Evolutionary conservation across 345 rosid species (phyloP), one percentile per base, ranked within the genome.

Genomic region (Populus deltoides): DNA sequence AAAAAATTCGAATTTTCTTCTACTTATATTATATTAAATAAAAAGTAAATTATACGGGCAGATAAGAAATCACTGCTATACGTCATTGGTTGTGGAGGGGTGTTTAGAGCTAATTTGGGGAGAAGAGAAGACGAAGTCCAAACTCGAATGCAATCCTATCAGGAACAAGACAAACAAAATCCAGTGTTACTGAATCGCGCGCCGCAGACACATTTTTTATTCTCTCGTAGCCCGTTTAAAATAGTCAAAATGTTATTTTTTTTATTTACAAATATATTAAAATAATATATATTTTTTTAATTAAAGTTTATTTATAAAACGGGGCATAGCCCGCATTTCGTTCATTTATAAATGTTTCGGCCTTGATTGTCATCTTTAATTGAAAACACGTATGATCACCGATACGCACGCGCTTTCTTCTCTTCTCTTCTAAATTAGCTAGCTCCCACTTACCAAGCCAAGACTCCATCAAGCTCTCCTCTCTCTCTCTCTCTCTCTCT

Each of bases 321-420:
- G 36, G 36, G 36, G 36, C 36, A 33, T 16, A 27, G 22, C 38
- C 51, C 45, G 47, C 15, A 24, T 36, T 49, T 51, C 39, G 71
- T 36, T 67, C 6, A n/a, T 29, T n/a, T 27, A 24, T 25, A 66
- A 43, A 33, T 51, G 65, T 75, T 75, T 67, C 72, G 65, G 72
- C 18, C 38, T 45, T 31, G 3, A 4, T n/a, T n/a, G 47, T 39
- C 25, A 25, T 20, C 59, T 31, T 57, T 13, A 6, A 20, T 20
- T 63, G 1, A 24, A 53, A 11, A 45, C 13, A 15, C n/a, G 16
- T 35, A 55, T 8, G 33, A 31, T 51, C 80, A 41, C 51, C 76
- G 29, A 66, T 38, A 45, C 45, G 8, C 68, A 80, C 86, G 82
- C 85, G 84, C 73, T 86, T 82, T 86, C 85, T 80, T 80, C 75